Evolutionary conservation across 495 filamentous ascomycete species (phyloP).

Genomic region (Podospora tetraspora): DNA sequence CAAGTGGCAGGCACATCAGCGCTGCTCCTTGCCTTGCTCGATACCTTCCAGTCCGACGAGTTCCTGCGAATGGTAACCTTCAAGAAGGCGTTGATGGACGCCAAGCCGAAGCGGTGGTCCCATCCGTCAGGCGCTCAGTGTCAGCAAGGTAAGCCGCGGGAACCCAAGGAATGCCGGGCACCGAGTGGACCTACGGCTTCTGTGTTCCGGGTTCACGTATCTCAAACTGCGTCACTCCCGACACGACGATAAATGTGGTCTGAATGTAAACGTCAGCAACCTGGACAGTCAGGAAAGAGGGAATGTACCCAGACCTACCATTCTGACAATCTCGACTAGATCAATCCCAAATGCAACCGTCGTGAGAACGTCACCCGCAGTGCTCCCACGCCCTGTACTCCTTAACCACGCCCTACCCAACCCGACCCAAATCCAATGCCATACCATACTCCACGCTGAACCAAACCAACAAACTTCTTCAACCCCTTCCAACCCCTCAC

Average conservation of each 20-base stretch:
- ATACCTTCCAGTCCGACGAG: not conserved
- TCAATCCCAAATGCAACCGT: not conserved
- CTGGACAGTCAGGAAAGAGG: not conserved
- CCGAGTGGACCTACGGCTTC: not conserved
- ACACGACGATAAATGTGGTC: not conserved
- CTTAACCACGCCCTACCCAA: not conserved
- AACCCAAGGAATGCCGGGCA: no score
- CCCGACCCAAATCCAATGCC: not conserved
- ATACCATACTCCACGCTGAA: constrained; percentile 13
- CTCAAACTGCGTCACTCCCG: not conserved
- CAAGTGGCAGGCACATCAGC: not conserved
- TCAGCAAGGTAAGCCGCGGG: not conserved
- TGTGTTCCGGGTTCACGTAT: not conserved
- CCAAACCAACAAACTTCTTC: constrained; percentile 1
- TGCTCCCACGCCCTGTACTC: not conserved
- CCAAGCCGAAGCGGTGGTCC: not conserved
- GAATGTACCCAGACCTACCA: not conserved
- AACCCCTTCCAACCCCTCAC: constrained; percentile 15
- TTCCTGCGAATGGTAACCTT: not conserved
- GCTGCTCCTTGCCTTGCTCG: not conserved
- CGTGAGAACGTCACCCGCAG: not conserved
- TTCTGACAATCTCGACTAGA: not conserved
- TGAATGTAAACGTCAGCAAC: not conserved
- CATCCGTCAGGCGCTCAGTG: not conserved
- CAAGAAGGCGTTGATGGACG: not conserved